Evolutionary conservation across 495 filamentous ascomycete species (phyloP), one percentile per base, ranked within the genome.

Genomic region (Lasiosphaeria miniovina): DNA sequence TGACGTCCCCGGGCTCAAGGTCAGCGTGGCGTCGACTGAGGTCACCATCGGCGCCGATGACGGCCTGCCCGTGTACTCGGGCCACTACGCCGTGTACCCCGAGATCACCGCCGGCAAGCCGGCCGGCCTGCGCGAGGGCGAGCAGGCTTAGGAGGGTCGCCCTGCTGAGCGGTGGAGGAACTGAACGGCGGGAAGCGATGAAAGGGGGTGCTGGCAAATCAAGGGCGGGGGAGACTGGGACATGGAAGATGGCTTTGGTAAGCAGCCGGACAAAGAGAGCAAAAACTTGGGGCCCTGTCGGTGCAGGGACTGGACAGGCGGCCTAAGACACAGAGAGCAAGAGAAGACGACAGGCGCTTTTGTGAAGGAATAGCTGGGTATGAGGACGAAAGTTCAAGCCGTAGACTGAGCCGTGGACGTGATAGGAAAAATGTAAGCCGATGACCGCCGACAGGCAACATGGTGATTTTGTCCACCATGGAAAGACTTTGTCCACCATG

Each of bases 101-200:
- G 72, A 77, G 66, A 65, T 74, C 14, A 76, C 74, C 4, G 61
- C 65, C 36, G 72, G 72, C 11, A 67, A 71, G 64, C 66, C 72
- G 0, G 72, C 51, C 6, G 75, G 93, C 5, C 90, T 96, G 88
- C 88, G 90, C 0, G 90, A 90, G 68, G 82, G 84, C 17, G 82
- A 86, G 43, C 88, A 90, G 67, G 90, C 96, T 2, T 84, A 81
- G 43, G 90, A 92, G 4, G 80, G 80, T 53, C 72, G 15, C 9
- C 7, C 2, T 43, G 24, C 24, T 12, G 34, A 41, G 12, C 5
- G 48, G 24, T 3, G 17, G 35, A 52, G 24, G 36, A 46, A 6
- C 10, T 35, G 36, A 17, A n/a, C n/a, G 2, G 32, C 35, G 10
- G 40, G 11, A 58, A 15, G 10, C 15, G 36, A 48, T 17, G 24